phyloP scores from a whole-genome alignment of 1,284 basidiomycete genomes.

The Rhodotorula sp. region DNA sequence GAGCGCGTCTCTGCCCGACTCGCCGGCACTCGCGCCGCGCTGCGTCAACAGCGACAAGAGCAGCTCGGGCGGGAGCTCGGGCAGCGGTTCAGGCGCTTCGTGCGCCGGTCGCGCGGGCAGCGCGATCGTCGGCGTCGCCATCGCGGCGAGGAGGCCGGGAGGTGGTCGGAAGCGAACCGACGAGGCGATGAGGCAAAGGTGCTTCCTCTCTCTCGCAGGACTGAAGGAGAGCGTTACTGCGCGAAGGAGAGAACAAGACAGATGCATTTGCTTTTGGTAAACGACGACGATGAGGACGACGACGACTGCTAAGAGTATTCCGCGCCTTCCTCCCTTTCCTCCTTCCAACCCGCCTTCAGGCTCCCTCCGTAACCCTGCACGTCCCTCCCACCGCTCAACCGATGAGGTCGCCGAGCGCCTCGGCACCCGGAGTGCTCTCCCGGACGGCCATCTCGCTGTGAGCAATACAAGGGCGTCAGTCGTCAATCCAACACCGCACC shows the following conservation, averaged over 20 bases:
- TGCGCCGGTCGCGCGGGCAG: conserved; percentile 1
- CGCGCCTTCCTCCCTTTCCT: neutral
- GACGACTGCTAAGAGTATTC: neutral
- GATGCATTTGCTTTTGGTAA: conserved; percentile 2
- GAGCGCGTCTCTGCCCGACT: conserved; percentile 34
- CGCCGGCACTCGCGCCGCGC: neutral
- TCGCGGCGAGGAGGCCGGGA: neutral
- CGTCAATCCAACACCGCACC: no score
- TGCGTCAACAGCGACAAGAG: conserved; percentile 28
- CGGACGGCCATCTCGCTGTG: conserved; percentile 57
- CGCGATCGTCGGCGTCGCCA: conserved; percentile 23
- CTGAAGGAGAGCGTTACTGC: neutral
- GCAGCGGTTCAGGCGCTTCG: conserved; percentile 5
- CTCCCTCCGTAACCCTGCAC: neutral
- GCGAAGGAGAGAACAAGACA: neutral
- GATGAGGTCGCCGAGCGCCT: conserved; percentile 21
- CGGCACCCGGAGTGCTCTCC: conserved; percentile 48
- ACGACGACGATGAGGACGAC: neutral
- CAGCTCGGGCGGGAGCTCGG: conserved; percentile 38
- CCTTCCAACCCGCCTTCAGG: neutral
- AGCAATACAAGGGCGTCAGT: no score
- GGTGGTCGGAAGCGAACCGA: neutral
- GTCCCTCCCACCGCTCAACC: neutral
- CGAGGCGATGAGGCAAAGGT: no score
- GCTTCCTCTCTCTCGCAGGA: neutral